phyloP scores from a whole-genome alignment of 2,329 filamentous ascomycete genomes.

The Pseudocercospora eumusae region DNA sequence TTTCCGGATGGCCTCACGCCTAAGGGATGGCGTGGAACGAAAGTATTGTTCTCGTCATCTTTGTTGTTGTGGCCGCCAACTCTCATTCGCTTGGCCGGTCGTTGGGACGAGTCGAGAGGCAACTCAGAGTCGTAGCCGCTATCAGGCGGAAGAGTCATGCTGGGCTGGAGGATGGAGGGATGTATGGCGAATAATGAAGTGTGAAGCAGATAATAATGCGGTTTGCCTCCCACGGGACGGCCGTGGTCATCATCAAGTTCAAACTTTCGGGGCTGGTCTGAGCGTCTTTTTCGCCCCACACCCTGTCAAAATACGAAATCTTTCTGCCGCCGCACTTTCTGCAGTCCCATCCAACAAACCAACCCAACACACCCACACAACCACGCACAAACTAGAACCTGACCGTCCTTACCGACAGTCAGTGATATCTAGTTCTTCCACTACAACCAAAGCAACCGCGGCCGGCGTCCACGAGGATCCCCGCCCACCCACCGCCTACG shows the following conservation, averaged over 20 bases:
- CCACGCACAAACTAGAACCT: slow-evolving; percentile 42
- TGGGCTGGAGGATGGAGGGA: not conserved
- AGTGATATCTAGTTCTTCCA: slow-evolving; percentile 48
- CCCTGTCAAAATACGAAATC: slow-evolving; percentile 3
- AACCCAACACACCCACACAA: slow-evolving; percentile 33
- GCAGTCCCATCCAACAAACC: slow-evolving; percentile 10
- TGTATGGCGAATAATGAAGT: not conserved
- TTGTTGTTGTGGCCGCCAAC: slow-evolving; percentile 8
- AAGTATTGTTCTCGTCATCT: slow-evolving; percentile 40
- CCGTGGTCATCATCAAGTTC: not conserved
- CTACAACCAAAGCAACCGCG: slow-evolving; percentile 40
- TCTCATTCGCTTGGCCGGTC: slow-evolving; percentile 28
- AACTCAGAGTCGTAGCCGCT: slow-evolving; percentile 16
- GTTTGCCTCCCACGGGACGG: too few relatives aligned
- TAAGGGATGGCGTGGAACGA: slow-evolving; percentile 75
- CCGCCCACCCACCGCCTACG: slow-evolving; percentile 43
- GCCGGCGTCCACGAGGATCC: slow-evolving; percentile 44
- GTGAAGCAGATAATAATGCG: too few relatives aligned
- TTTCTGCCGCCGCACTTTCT: slow-evolving; percentile 12
- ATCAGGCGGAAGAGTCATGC: slow-evolving; percentile 24
- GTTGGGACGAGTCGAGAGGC: slow-evolving; percentile 19
- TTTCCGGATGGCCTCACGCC: slow-evolving; percentile 87
- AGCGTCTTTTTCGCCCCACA: not conserved
- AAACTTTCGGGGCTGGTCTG: not conserved
- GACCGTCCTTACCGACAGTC: slow-evolving; percentile 51